Evolutionary conservation across 2,329 filamentous ascomycete genomes (phyloP).

Genomic region (Pseudomassariella vexata): DNA sequence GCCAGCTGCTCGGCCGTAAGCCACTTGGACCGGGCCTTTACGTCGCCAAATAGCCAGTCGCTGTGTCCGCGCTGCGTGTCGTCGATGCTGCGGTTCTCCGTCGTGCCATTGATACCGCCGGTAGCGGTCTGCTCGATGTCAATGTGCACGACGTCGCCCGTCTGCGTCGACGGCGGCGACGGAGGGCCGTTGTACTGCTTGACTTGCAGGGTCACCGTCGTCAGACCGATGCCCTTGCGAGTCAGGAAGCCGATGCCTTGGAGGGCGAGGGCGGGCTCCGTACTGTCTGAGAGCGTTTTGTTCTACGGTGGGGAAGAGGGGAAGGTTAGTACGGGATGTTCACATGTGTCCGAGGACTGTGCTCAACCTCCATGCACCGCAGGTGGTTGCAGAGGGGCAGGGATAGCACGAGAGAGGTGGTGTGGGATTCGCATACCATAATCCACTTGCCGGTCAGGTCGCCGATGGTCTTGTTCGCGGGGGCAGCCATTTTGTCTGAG

Average conservation of each 20-base stretch:
- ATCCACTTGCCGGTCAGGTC: slow-evolving; percentile 65
- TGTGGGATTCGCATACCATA: too few relatives aligned
- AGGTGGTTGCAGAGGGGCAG: not conserved
- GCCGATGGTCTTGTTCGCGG: slow-evolving; percentile 57
- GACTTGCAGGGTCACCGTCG: slow-evolving; percentile 62
- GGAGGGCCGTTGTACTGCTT: slow-evolving; percentile 46
- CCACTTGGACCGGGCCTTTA: slow-evolving; percentile 56
- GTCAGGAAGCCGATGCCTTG: slow-evolving; percentile 68
- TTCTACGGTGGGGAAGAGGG: slow-evolving; percentile 48
- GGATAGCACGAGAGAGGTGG: too few relatives aligned
- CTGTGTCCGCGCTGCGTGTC: slow-evolving; percentile 53
- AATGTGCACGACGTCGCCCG: slow-evolving; percentile 50
- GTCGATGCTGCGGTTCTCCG: slow-evolving; percentile 51
- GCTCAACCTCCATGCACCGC: not conserved
- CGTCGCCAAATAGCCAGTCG: slow-evolving; percentile 74
- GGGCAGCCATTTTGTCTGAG: slow-evolving; percentile 59
- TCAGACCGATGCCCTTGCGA: slow-evolving; percentile 65
- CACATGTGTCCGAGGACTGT: slow-evolving; percentile 1
- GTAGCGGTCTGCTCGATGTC: slow-evolving; percentile 68
- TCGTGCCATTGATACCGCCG: slow-evolving; percentile 62
- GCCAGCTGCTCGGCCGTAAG: slow-evolving; percentile 40
- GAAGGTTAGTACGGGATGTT: too few relatives aligned
- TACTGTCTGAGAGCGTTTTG: slow-evolving; percentile 63
- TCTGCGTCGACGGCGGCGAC: slow-evolving; percentile 30
- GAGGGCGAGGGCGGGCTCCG: slow-evolving; percentile 64